Evolutionary conservation across 441 rosid species (phyloP), one percentile per base, ranked within the genome.

Genomic region (Eruca vesicaria): DNA sequence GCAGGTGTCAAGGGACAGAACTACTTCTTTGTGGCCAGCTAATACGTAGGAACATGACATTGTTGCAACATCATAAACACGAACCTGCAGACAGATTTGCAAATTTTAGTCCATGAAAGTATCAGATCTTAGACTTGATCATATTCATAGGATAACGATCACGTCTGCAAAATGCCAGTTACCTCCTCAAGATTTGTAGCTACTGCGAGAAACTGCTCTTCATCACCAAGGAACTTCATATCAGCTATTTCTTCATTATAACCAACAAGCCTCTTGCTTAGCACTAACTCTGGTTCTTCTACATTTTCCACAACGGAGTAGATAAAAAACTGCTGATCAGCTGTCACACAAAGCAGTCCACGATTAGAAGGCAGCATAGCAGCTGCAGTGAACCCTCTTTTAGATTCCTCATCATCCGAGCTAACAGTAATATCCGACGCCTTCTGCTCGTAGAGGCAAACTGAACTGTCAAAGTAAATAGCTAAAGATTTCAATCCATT

Each of bases 161-260:
- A 56, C 63, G 53, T 55, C 33, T 21, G 56, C 10, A 48, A 63
- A 66, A 23, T 23, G 26, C 56, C 73, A 69, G 21, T 79, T 83
- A 90, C 99, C 89, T 96, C 96, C 82, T 95, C 99, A 43, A 90
- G 85, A 90, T 93, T 93, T 50, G 99, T 93, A 55, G 98, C 99
- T 84, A 91, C 93, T 75, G 94, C 99, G 8, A 96, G 90, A 82
- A 78, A 86, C 20, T 85, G 84, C 72, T 96, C 99, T 72, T 91
- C 97, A 50, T 88, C 90, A n/a, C 98, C 98, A 75, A 96, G 80
- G 82, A 93, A 93, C 79, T 80, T 96, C 97, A 96, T 83, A 82
- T 96, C 99, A 66, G 87, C 79, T 79, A 96, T 96, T 80, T 93
- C 99, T 68, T 93, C 98, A 78, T 93, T 96, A 83, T 89, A 86